A percentile compares a stretch with the other conserved stretches of the same genome.
Conservation (phyloP, 2,329 filamentous ascomycete species). For the Clonostachys chloroleuca region DNA sequence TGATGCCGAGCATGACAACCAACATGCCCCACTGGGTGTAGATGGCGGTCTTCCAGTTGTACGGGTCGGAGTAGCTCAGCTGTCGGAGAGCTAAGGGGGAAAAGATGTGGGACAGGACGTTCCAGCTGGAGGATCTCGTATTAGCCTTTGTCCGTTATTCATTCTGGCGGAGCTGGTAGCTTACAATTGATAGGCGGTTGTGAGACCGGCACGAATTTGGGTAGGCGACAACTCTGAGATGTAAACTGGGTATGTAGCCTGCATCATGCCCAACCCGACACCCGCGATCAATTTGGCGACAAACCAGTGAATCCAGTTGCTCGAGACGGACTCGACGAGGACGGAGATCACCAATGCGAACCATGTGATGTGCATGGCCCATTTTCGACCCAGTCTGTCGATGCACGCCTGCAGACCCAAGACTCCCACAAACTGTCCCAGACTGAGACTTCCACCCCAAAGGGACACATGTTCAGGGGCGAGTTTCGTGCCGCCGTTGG, state of each 20-base stretch:
- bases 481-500: conserved; percentile 59
- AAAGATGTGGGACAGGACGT: conserved; percentile 27
- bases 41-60: conserved; percentile 3
- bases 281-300: neutral
- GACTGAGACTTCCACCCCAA: conserved; percentile 67
- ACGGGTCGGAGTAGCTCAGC: conserved; percentile 2
- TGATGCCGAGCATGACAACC: conserved; percentile 2
- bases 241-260: neutral
- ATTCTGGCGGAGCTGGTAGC: neutral
- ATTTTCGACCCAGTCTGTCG: conserved; percentile 64
- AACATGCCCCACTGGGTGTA: conserved; percentile 4
- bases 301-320: neutral
- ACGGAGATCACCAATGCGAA: neutral
- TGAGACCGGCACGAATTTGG: neutral
- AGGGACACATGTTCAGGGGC: conserved; percentile 52
- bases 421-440: conserved; percentile 67
- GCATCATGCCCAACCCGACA: neutral
- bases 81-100: conserved; percentile 2
- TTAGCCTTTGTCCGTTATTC: too few species aligned
- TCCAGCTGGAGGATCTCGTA: conserved; percentile 54
- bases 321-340: neutral
- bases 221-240: neutral
- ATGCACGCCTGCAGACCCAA: conserved; percentile 94
- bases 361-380: neutral
- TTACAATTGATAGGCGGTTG: conserved; percentile 1